Conservation (phyloP, 2,329 filamentous ascomycete species). For the Trichocomaceae sp. region DNA sequence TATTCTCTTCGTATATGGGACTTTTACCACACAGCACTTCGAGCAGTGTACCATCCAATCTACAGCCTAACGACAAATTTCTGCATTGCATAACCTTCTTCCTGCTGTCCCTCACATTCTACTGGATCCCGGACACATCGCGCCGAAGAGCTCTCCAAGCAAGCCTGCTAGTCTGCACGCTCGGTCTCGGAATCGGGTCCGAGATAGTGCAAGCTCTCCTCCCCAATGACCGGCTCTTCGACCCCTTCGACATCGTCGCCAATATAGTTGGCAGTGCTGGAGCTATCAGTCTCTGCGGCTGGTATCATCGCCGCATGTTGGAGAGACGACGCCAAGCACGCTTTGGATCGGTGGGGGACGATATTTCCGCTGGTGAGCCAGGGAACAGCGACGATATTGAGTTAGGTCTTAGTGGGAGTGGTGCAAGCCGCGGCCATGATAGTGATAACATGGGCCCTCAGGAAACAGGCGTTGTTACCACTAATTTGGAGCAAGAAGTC, state of each 20-base stretch:
- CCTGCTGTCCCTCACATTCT: slow-evolving; percentile 74
- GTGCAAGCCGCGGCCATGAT: slow-evolving; percentile 30
- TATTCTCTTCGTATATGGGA: slow-evolving; percentile 71
- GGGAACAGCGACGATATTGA: slow-evolving; percentile 57
- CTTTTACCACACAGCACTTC: slow-evolving; percentile 52
- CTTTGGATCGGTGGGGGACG: slow-evolving; percentile 61
- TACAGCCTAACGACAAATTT: slow-evolving; percentile 77
- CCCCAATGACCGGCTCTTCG: slow-evolving; percentile 65
- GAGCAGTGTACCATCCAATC: slow-evolving; percentile 36
- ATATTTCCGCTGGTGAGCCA: slow-evolving; percentile 35
- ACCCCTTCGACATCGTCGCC: slow-evolving; percentile 78
- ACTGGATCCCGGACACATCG: slow-evolving; percentile 92
- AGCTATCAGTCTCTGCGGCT: slow-evolving; percentile 68
- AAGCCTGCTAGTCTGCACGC: slow-evolving; percentile 72
- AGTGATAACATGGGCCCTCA: slow-evolving; percentile 42
- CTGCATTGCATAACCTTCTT: slow-evolving; percentile 88
- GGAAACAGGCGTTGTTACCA: slow-evolving; percentile 55
- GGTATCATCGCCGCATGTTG: slow-evolving; percentile 95
- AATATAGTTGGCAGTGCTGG: slow-evolving; percentile 73
- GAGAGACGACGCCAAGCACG: slow-evolving; percentile 73
- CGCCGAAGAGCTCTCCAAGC: slow-evolving; percentile 79
- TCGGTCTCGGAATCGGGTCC: slow-evolving; percentile 50
- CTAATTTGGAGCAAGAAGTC: slow-evolving; percentile 67
- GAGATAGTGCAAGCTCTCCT: slow-evolving; percentile 57
- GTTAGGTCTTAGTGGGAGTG: slow-evolving; percentile 52